Evolutionary conservation across 2,329 filamentous ascomycete genomes (phyloP).

Genomic region (Thelonectria olida): DNA sequence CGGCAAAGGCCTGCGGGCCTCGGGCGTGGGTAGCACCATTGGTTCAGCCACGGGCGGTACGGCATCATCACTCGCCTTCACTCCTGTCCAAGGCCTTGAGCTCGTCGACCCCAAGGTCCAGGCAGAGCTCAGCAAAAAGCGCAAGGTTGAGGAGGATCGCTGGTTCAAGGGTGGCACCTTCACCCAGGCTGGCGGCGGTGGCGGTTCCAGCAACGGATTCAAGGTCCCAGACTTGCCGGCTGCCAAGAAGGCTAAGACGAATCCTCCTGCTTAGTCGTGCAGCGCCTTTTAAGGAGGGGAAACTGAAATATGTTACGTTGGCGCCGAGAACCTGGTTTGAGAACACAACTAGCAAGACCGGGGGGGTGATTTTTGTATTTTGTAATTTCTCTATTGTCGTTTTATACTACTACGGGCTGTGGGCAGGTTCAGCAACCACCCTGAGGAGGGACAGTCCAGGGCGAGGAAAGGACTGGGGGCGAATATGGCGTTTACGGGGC

Average conservation of each 20-base stretch:
- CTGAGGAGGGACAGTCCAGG: neutral
- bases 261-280: conserved; percentile 42
- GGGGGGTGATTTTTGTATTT: neutral
- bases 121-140: conserved; percentile 86
- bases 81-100: conserved; percentile 92
- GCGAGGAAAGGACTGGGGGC: neutral
- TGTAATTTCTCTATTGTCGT: neutral
- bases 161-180: conserved; percentile 99
- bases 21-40: conserved; percentile 80
- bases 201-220: conserved; percentile 69
- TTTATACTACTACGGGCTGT: neutral
- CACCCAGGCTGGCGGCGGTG: conserved; percentile 76
- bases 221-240: conserved; percentile 82
- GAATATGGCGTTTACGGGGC: neutral
- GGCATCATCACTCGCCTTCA: conserved; percentile 89
- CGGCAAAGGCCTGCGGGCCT: conserved; percentile 80
- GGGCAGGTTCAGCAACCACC: neutral
- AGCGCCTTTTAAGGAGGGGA: neutral
- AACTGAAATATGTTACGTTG: no score
- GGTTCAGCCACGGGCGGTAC: conserved; percentile 75
- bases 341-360: neutral
- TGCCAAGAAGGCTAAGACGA: conserved; percentile 71
- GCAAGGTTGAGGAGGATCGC: conserved; percentile 91
- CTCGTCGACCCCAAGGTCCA: conserved; percentile 93
- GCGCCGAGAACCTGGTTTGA: no score